Evolutionary conservation across 352 stramenopile genomes (phyloP).

Genomic region (Chrysophaeum taylorii): DNA sequence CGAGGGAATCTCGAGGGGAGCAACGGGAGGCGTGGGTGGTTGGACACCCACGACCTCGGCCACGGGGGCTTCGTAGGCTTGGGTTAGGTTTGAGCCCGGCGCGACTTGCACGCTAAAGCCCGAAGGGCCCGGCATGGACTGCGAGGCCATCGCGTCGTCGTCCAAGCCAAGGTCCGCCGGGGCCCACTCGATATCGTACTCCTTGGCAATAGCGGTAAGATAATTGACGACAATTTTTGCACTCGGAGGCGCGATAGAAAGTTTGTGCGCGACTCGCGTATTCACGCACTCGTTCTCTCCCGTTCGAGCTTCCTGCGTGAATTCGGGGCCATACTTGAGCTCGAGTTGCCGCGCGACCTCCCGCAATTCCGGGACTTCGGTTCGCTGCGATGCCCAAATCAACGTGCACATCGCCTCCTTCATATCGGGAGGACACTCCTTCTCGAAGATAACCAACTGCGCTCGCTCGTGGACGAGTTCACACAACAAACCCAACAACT

Average conservation of each 20-base stretch:
- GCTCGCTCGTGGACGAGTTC: slow-evolving; percentile 80
- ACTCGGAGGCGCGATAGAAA: slow-evolving; percentile 80
- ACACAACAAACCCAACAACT: slow-evolving; percentile 83
- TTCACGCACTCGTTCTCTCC: slow-evolving; percentile 73
- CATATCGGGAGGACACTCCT: slow-evolving; percentile 82
- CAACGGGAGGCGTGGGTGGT: not conserved
- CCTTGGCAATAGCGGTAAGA: slow-evolving; percentile 86
- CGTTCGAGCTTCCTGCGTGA: slow-evolving; percentile 55
- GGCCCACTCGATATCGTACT: slow-evolving; percentile 86
- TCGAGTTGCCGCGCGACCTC: slow-evolving; percentile 62
- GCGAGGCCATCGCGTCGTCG: slow-evolving; percentile 53
- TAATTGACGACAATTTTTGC: slow-evolving; percentile 86
- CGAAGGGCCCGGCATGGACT: slow-evolving; percentile 73
- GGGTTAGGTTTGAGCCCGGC: slow-evolving; percentile 59
- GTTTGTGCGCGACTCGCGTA: slow-evolving; percentile 76
- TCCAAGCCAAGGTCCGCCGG: slow-evolving; percentile 38
- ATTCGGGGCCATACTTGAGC: slow-evolving; percentile 57
- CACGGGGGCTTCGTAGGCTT: slow-evolving; percentile 5
- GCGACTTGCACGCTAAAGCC: slow-evolving; percentile 64
- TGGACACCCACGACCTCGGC: not conserved
- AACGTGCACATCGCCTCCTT: slow-evolving; percentile 77
- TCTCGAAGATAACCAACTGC: slow-evolving; percentile 73
- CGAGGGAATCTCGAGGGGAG: not conserved
- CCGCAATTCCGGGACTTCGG: slow-evolving; percentile 77
- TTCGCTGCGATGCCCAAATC: slow-evolving; percentile 75